A percentile compares a stretch with the other conserved stretches of the same genome.
Evolutionary conservation across 2,329 filamentous ascomycete genomes (phyloP).

Genomic region (Paecilomyces formosus): DNA sequence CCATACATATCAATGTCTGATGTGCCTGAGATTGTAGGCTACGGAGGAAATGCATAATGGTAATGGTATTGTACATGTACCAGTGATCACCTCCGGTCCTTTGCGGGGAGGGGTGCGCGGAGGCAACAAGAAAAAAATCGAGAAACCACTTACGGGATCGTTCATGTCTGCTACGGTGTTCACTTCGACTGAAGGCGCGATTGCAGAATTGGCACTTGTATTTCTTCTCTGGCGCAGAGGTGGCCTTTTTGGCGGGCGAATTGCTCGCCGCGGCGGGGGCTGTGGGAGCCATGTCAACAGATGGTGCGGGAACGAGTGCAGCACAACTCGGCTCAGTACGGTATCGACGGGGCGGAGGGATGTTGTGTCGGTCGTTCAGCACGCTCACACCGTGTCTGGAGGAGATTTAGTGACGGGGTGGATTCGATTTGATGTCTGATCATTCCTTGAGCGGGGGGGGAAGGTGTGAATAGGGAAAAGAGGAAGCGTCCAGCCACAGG

Average conservation of each 20-base stretch:
- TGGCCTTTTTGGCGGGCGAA: conserved; percentile 71
- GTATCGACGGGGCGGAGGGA: conserved; percentile 14
- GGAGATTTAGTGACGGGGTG: conserved; percentile 31
- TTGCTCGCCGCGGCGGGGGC: conserved; percentile 60
- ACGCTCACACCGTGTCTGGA: conserved; percentile 36
- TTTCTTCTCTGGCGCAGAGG: conserved; percentile 83
- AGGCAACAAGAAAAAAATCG: background rate
- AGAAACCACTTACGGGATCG: conserved; percentile 75
- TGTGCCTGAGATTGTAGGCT: background rate
- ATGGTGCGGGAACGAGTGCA: conserved; percentile 6
- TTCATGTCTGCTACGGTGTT: conserved; percentile 95
- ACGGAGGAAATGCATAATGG: background rate
- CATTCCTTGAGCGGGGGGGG: conserved; percentile 34
- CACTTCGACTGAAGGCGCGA: conserved; percentile 92
- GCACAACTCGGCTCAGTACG: conserved; percentile 18
- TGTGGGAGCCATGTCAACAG: conserved; percentile 32
- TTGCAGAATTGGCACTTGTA: conserved; percentile 99
- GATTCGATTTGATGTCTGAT: conserved; percentile 33
- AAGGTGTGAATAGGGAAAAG: conserved; percentile 14
- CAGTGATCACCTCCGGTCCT: background rate
- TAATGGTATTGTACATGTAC: background rate
- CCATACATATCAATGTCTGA: background rate
- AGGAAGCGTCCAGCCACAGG: conserved; percentile 34
- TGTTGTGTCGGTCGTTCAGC: conserved; percentile 25
- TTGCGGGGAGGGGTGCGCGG: background rate